Conservation (phyloP, 1,284 basidiomycete genomes). For the Fomitopsis palustris region DNA sequence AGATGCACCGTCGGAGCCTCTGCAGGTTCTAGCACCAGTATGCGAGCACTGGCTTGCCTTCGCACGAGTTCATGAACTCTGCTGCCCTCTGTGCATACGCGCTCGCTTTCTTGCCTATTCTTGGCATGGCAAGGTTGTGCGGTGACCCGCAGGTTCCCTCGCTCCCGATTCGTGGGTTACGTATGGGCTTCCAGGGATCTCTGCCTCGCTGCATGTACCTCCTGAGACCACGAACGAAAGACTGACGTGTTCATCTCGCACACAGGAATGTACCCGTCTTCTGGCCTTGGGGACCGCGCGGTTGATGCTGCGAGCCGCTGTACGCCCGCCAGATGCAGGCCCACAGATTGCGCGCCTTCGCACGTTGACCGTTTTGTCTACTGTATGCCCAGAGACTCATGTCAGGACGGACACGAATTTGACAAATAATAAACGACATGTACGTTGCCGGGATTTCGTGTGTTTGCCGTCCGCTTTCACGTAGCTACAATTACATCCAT, state of each 20-base stretch:
- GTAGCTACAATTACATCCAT: background rate
- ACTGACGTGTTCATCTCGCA: conserved; percentile 4
- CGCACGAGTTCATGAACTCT: background rate
- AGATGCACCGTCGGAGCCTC: background rate
- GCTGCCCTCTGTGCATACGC: background rate
- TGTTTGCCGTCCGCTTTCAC: background rate
- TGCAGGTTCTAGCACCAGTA: background rate
- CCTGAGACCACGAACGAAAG: background rate
- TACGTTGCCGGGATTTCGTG: background rate
- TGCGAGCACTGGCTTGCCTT: background rate
- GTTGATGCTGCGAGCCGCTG: conserved; percentile 1
- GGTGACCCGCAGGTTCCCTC: background rate
- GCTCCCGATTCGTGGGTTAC: conserved; percentile 3
- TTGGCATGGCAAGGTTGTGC: background rate
- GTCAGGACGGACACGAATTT: background rate
- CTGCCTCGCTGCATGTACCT: background rate
- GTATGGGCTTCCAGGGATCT: background rate
- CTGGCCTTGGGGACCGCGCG: conserved; percentile 31
- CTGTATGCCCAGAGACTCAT: background rate
- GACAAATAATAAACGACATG: background rate
- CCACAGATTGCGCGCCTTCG: background rate
- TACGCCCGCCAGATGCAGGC: background rate
- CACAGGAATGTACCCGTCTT: conserved; percentile 34
- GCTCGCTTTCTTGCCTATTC: background rate
- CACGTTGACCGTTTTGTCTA: background rate